Evolutionary conservation across 805 yeast species (phyloP).

Genomic region (Scheffersomyces amazonensis): DNA sequence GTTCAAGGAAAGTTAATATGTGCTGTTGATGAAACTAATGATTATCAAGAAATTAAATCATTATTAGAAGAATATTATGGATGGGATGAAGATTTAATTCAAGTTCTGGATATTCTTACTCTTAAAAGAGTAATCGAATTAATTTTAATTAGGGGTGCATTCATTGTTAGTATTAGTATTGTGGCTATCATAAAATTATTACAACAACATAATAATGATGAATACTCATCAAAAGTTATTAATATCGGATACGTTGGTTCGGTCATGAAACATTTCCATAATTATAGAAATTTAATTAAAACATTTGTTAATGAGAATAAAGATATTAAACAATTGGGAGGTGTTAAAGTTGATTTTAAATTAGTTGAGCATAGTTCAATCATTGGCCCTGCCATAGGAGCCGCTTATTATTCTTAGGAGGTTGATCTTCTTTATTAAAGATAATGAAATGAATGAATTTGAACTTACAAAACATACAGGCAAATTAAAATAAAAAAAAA

Average conservation of each 20-base stretch:
- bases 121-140: conserved; percentile 30
- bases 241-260: conserved; percentile 52
- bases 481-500: too few relatives aligned
- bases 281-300: conserved; percentile 31
- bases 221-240: conserved; percentile 16
- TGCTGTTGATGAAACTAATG: conserved; percentile 28
- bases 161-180: conserved; percentile 39
- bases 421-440: too few relatives aligned
- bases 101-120: conserved; percentile 20
- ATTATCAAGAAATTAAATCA: conserved; percentile 13
- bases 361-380: conserved; percentile 46
- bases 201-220: conserved; percentile 17
- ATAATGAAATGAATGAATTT: too few relatives aligned
- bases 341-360: conserved; percentile 33
- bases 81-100: conserved; percentile 17
- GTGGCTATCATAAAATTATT: conserved; percentile 33
- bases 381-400: conserved; percentile 55
- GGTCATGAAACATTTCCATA: conserved; percentile 41
- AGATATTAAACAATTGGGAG: conserved; percentile 18
- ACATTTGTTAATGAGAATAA: conserved; percentile 21
- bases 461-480: too few relatives aligned
- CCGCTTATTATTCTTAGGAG: conserved; percentile 30
- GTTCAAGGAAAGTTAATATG: conserved; percentile 43
- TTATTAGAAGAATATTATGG: conserved; percentile 18
- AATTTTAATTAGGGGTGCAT: conserved; percentile 45